phyloP scores from a whole-genome alignment of 2,329 filamentous ascomycete genomes.

The Trichoderma koningii region DNA sequence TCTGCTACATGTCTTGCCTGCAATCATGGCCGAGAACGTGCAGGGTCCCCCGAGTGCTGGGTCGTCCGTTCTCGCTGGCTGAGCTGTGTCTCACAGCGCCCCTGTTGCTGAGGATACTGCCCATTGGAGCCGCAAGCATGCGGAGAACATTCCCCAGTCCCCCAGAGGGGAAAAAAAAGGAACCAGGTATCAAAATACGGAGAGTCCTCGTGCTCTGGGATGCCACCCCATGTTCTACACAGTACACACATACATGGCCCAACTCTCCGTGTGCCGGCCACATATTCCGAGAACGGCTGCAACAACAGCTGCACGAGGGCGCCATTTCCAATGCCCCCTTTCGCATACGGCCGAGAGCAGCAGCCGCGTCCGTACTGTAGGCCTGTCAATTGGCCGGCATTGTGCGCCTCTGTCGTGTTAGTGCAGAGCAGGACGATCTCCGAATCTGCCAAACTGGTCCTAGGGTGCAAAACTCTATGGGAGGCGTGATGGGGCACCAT shows the following conservation, averaged over 20 bases:
- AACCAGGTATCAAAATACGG: not conserved
- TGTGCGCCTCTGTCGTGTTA: conserved; percentile 4
- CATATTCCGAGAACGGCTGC: conserved; percentile 13
- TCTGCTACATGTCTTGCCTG: conserved; percentile 12
- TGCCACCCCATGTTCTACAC: not conserved
- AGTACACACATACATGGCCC: too few species aligned
- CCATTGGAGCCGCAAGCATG: conserved; percentile 18
- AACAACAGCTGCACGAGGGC: not conserved
- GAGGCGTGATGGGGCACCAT: conserved; percentile 6
- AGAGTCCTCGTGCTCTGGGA: not conserved
- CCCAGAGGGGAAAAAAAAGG: not conserved
- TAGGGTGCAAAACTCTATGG: conserved; percentile 10
- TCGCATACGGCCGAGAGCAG: not conserved
- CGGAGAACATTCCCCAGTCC: conserved; percentile 17
- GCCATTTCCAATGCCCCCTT: conserved; percentile 1
- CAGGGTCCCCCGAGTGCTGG: conserved; percentile 1
- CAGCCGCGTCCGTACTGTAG: conserved; percentile 16
- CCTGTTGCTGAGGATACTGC: conserved; percentile 24
- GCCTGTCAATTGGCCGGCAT: not conserved
- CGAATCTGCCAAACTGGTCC: not conserved
- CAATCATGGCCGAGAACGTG: conserved; percentile 26
- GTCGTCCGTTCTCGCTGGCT: conserved; percentile 19
- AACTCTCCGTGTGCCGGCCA: not conserved
- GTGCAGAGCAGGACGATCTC: conserved; percentile 21
- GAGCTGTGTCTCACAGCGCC: conserved; percentile 19